These are phyloP conservation scores for Aspergillus cejpii DNA, from an alignment of 2,329 filamentous ascomycete genomes.

Conservation along the genomic window DNA sequence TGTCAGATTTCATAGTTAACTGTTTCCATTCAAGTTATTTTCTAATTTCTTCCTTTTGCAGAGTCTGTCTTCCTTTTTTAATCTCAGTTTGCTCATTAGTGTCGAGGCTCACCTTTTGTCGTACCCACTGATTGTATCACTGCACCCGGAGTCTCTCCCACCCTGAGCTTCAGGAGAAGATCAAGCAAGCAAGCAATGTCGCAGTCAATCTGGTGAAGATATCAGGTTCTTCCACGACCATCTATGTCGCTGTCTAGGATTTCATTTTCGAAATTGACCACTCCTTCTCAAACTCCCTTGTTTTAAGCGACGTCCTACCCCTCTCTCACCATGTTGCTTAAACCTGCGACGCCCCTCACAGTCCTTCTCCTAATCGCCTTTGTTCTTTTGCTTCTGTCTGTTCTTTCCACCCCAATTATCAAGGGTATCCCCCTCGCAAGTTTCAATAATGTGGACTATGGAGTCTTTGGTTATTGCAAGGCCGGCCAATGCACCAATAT, in stretches of 20 bases:
- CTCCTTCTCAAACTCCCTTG: background rate
- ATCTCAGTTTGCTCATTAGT: no score
- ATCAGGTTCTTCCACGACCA: background rate
- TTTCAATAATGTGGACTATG: constrained; percentile 71
- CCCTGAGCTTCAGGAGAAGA: constrained; percentile 5
- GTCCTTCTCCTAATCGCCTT: constrained; percentile 81
- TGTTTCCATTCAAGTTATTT: no score
- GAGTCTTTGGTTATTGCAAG: constrained; percentile 85
- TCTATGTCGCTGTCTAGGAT: constrained; percentile 8
- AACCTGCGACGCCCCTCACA: constrained; percentile 85
- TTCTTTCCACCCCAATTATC: constrained; percentile 86
- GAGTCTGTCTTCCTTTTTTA: no score
- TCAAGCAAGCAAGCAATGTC: constrained; percentile 5
- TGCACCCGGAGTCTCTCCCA: background rate
- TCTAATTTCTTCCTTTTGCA: no score
- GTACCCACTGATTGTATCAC: no score
- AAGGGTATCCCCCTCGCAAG: constrained; percentile 74
- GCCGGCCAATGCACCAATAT: constrained; percentile 60
- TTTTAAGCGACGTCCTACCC: constrained; percentile 12
- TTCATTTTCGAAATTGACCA: constrained; percentile 1
- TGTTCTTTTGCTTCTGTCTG: constrained; percentile 73
- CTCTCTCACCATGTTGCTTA: constrained; percentile 60
- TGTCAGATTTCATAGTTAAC: no score
- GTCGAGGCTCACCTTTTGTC: background rate
- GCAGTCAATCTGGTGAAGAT: constrained; percentile 9